Evolutionary conservation across 2,329 filamentous ascomycete species (phyloP).

Genomic region (Monosporascus sp.): DNA sequence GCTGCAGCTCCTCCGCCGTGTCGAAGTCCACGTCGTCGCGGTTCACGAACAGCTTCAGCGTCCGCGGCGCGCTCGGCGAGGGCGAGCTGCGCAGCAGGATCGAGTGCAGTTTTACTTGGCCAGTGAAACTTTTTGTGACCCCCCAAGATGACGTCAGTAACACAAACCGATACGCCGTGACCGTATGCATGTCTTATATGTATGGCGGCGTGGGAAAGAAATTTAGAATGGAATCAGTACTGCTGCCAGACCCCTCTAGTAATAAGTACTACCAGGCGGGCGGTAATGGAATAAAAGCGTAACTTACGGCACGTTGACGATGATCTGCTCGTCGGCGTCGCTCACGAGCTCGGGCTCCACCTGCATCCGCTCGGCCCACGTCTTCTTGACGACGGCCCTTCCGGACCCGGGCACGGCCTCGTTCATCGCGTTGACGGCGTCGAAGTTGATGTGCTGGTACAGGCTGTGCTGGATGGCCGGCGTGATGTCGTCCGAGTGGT

Average conservation of each 20-base stretch:
- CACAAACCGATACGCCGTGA: too few relatives aligned
- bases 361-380: slow-evolving; percentile 76
- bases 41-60: slow-evolving; percentile 85
- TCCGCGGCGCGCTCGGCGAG: slow-evolving; percentile 67
- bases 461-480: slow-evolving; percentile 87
- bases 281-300: slow-evolving; percentile 1
- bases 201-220: background rate
- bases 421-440: slow-evolving; percentile 78
- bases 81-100: slow-evolving; percentile 79
- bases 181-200: too few relatives aligned
- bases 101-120: slow-evolving; percentile 87
- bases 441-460: slow-evolving; percentile 89
- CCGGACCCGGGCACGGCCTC: slow-evolving; percentile 67
- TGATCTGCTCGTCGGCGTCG: slow-evolving; percentile 86
- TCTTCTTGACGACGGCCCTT: slow-evolving; percentile 76
- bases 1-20: slow-evolving; percentile 61
- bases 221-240: too few relatives aligned
- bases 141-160: background rate
- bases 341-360: slow-evolving; percentile 72
- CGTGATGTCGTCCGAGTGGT: slow-evolving; percentile 88
- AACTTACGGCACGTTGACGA: slow-evolving; percentile 83
- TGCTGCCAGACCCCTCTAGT: too few relatives aligned
- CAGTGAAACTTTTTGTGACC: slow-evolving; percentile 65
- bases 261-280: background rate
- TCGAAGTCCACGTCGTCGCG: slow-evolving; percentile 81